Evolutionary conservation across 306 rosid genomes (phyloP).

Genomic region (Calophaca sinica): DNA sequence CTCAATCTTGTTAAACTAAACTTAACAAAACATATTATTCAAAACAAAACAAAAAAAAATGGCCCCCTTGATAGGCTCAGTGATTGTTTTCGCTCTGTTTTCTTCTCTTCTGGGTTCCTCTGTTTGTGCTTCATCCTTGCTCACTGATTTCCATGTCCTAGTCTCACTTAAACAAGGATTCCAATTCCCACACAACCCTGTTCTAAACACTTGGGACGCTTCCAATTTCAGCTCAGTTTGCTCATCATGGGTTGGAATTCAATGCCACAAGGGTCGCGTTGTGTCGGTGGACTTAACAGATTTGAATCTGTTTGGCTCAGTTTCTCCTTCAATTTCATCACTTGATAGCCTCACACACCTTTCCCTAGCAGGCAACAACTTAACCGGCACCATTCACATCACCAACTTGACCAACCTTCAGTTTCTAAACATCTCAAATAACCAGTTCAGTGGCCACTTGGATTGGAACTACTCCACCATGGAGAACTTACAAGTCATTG

Average conservation of each 20-base stretch:
- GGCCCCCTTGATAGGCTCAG: constrained; percentile 50
- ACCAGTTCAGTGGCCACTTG: constrained; percentile 68
- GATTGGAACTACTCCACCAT: constrained; percentile 69
- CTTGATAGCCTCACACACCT: constrained; percentile 71
- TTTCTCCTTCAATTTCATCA: constrained; percentile 62
- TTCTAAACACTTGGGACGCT: constrained; percentile 62
- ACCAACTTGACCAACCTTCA: constrained; percentile 60
- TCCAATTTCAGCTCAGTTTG: constrained; percentile 66
- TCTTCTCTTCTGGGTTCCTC: constrained; percentile 65
- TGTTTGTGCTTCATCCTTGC: constrained; percentile 62
- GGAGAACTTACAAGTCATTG: constrained; percentile 67
- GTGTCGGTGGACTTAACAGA: constrained; percentile 70
- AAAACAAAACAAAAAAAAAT: constrained; percentile 42
- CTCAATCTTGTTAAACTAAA: constrained; percentile 53
- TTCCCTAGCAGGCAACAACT: constrained; percentile 80
- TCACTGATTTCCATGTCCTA: constrained; percentile 68
- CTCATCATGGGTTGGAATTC: constrained; percentile 73
- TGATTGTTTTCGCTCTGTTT: constrained; percentile 60
- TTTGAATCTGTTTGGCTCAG: constrained; percentile 65
- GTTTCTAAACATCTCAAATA: constrained; percentile 78
- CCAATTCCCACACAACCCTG: constrained; percentile 62
- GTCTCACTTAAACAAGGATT: constrained; percentile 67
- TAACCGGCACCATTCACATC: constrained; percentile 67
- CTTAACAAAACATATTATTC: constrained; percentile 19
- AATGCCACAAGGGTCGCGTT: constrained; percentile 67